Evolutionary conservation across 129 eudicot species (phyloP).

Genomic region (Saposhnikovia divaricata): DNA sequence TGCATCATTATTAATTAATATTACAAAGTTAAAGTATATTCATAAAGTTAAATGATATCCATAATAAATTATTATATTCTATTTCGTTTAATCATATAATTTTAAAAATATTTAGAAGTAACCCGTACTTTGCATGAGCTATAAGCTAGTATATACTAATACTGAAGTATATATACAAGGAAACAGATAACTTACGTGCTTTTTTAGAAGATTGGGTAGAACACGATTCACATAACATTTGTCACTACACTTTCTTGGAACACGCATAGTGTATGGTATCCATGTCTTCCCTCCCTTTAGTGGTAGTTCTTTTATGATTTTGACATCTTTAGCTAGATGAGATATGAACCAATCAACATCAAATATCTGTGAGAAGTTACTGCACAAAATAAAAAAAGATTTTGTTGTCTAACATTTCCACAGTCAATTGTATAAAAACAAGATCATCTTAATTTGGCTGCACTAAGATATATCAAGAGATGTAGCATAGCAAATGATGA

Average conservation of each 20-base stretch:
- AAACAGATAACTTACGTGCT: conserved; percentile 50
- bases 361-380: conserved; percentile 86
- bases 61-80: too few species aligned
- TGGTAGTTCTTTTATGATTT: conserved; percentile 77
- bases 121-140: too few species aligned
- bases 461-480: background rate
- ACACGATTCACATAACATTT: conserved; percentile 78
- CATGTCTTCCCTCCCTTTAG: conserved; percentile 48
- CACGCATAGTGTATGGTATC: conserved; percentile 75
- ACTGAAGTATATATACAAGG: background rate
- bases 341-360: conserved; percentile 91
- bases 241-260: conserved; percentile 87
- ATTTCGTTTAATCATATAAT: too few species aligned
- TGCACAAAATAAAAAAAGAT: conserved; percentile 37
- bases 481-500: background rate
- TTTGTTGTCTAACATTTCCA: conserved; percentile 17
- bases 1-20: too few species aligned
- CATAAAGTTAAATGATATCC: too few species aligned
- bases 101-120: too few species aligned
- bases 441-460: background rate
- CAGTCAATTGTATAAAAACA: background rate
- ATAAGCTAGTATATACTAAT: background rate
- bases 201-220: conserved; percentile 63
- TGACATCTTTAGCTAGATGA: conserved; percentile 59
- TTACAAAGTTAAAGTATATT: too few species aligned